Conservation (phyloP, 2,329 filamentous ascomycete genomes). For the Lecanosticta acicola region DNA sequence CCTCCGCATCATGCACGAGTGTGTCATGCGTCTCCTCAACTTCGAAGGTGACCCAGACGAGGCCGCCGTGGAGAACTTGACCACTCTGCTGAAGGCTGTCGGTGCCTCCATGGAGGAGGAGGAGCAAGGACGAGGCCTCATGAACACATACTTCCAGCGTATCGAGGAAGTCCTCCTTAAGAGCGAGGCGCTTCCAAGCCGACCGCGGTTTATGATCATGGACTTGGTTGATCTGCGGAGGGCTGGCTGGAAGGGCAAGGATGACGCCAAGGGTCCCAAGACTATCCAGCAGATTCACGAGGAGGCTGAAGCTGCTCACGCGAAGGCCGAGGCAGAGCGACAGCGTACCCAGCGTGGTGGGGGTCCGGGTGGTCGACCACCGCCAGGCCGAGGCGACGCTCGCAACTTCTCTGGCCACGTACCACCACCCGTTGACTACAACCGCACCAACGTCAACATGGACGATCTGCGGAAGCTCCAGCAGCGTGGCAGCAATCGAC, state of each 20-base stretch:
- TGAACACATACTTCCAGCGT: conserved; percentile 89
- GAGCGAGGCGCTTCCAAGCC: conserved; percentile 68
- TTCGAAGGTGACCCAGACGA: conserved; percentile 91
- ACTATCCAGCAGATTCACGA: conserved; percentile 88
- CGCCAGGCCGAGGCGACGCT: conserved; percentile 76
- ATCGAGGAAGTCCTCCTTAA: conserved; percentile 78
- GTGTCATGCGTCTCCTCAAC: conserved; percentile 93
- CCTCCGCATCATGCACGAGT: conserved; percentile 99
- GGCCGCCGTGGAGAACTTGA: conserved; percentile 91
- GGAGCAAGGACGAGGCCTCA: conserved; percentile 74
- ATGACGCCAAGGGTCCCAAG: conserved; percentile 95
- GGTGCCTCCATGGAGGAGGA: conserved; percentile 77
- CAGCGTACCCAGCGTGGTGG: conserved; percentile 58
- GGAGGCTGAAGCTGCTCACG: conserved; percentile 71
- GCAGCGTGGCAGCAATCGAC: conserved; percentile 59
- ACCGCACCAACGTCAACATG: conserved; percentile 77
- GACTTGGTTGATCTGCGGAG: conserved; percentile 82
- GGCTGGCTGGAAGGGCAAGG: conserved; percentile 77
- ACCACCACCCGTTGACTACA: conserved; percentile 62
- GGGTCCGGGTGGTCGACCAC: conserved; percentile 61
- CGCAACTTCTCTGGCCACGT: conserved; percentile 69
- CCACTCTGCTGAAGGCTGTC: conserved; percentile 86
- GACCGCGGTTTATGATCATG: conserved; percentile 94
- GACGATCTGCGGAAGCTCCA: conserved; percentile 83
- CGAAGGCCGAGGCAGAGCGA: conserved; percentile 61